phyloP scores from a whole-genome alignment of 192 early-diverging fungal species.

The Mortierella antarctica region DNA sequence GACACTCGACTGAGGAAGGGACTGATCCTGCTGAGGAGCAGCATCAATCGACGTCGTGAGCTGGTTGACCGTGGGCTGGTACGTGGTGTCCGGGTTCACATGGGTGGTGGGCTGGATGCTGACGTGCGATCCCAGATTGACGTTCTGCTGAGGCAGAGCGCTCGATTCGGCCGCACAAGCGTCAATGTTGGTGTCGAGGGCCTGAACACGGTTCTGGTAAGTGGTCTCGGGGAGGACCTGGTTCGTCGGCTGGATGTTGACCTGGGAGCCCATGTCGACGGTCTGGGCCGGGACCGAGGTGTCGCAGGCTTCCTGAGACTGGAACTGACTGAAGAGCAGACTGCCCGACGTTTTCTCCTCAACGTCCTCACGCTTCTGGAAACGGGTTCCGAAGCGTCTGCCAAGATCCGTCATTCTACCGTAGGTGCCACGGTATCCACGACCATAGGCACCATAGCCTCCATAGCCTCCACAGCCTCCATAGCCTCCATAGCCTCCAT shows the following conservation, averaged over 20 bases:
- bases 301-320: slow-evolving; percentile 18
- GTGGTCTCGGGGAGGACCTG: slow-evolving; percentile 29
- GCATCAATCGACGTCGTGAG: slow-evolving; percentile 23
- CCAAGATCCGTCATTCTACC: neutral
- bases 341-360: neutral
- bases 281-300: slow-evolving; percentile 25
- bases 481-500: slow-evolving; percentile 1
- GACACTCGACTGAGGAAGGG: slow-evolving; percentile 45
- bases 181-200: slow-evolving; percentile 32
- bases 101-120: slow-evolving; percentile 40
- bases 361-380: slow-evolving; percentile 4
- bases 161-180: slow-evolving; percentile 20
- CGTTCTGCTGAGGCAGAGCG: slow-evolving; percentile 26
- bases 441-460: slow-evolving; percentile 1
- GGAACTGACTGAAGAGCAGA: slow-evolving; percentile 48
- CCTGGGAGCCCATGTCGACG: slow-evolving; percentile 34
- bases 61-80: slow-evolving; percentile 46
- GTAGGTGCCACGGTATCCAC: neutral
- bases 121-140: slow-evolving; percentile 40
- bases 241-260: slow-evolving; percentile 18
- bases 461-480: neutral
- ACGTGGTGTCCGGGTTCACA: slow-evolving; percentile 31
- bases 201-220: slow-evolving; percentile 40
- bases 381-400: neutral
- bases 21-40: slow-evolving; percentile 35